Evolutionary conservation across 768 basidiomycete genomes (phyloP), one percentile per base, ranked within the genome.

Genomic region (Auricularia heimuer): DNA sequence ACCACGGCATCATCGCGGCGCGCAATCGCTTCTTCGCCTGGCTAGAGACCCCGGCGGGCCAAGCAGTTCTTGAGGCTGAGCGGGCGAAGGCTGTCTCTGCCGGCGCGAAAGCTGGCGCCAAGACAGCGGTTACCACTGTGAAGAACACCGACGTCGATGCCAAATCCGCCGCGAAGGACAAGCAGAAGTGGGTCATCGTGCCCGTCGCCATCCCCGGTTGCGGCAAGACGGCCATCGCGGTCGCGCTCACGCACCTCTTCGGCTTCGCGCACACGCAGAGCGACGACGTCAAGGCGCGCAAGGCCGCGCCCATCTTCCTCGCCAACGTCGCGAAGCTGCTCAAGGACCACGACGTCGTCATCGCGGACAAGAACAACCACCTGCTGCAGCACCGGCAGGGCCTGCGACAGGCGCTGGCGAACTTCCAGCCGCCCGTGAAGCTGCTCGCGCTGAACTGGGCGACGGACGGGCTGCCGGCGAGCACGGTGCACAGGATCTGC

Each of bases 331-430:
- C 76, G 14, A 72, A 77, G 0, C 79, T 90, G 1, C 78, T 98
- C 33, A 72, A 82, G 63, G 78, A 73, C 0, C 77, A 90, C 62
- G 81, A 90, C 65, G 84, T 98, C 0, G 95, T 98, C 29, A 91
- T 92, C 67, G 94, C 95, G 34, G 97, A 98, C 75, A 92, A 91
- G 94, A 98, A 99, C 75, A 98, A 98, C 73, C 96, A 99, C 71
- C 80, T 90, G 2, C 76, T 71, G 16, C 85, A 88, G 74, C 94
- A 98, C 71, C 89, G 94, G n/a, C 66, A 77, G 36, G 81, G 82
- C 3, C 81, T 99, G 1, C 83, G 85, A 18, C 80, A 85, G 1
- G 82, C 84, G 7, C 77, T 81, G 54, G 69, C 75, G 7, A 72
- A 73, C 29, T 71, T 77, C 4, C 65, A 68, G 51, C 81, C 85